These are phyloP conservation scores for Rubus idaeus DNA, from an alignment of 306 rosid species.

Conservation along the genomic window DNA sequence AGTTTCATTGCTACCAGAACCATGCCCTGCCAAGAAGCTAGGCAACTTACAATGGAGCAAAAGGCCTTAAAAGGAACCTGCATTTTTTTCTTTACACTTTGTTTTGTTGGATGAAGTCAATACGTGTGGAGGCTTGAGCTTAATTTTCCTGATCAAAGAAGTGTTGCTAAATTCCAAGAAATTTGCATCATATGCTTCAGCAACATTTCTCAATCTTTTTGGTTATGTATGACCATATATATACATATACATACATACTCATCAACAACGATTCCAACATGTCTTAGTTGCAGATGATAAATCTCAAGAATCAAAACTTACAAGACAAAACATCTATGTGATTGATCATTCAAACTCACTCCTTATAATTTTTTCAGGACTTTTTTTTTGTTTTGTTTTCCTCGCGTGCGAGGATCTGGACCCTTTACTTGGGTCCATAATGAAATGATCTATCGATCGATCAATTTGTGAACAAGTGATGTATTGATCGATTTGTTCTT, in stretches of 20 bases:
- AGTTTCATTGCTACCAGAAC: constrained; percentile 1
- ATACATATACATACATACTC: background rate
- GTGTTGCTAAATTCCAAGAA: background rate
- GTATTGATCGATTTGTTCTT: background rate
- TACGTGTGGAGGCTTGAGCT: background rate
- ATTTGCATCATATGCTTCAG: background rate
- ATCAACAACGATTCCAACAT: background rate
- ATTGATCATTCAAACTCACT: background rate
- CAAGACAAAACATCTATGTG: background rate
- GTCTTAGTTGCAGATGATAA: background rate
- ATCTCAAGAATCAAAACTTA: background rate
- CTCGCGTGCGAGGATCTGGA: background rate
- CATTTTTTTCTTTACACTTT: background rate
- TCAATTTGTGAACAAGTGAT: background rate
- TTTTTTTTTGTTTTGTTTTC: background rate
- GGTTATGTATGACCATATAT: background rate
- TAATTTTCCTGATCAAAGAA: background rate
- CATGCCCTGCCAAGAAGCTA: background rate
- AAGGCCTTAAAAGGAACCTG: background rate
- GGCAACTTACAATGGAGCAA: constrained; percentile 13
- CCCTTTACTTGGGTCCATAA: background rate
- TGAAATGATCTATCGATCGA: too few species aligned
- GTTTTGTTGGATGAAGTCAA: background rate
- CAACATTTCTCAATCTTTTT: background rate
- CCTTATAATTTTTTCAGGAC: background rate